phyloP scores from a whole-genome alignment of 116 monocot species.

The Cymodocea nodosa region DNA sequence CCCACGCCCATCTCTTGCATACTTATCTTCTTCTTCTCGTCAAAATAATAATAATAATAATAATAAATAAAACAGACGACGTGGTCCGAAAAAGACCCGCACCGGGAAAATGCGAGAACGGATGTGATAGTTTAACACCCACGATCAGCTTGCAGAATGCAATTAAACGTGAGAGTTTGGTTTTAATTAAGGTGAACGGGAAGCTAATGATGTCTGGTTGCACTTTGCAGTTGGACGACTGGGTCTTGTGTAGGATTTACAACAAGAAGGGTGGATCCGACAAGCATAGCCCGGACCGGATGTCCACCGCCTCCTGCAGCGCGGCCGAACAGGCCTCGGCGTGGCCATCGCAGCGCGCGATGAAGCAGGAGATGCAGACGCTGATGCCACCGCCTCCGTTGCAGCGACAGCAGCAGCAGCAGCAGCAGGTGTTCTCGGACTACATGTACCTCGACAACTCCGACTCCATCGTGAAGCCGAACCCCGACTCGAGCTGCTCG shows the following conservation, averaged over 20 bases:
- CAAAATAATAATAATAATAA: no score
- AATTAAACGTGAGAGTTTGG: no score
- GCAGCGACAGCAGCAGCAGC: not conserved
- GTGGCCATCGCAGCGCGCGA: conserved; percentile 4
- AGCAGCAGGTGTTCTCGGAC: conserved; percentile 10
- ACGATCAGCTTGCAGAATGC: no score
- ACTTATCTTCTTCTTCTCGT: no score
- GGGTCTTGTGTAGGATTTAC: conserved; percentile 82
- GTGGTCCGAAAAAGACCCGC: no score
- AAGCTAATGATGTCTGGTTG: not conserved
- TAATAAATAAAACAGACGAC: no score
- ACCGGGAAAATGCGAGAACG: no score
- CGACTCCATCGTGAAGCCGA: conserved; percentile 7
- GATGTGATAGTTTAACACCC: no score
- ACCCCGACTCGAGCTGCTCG: conserved; percentile 69
- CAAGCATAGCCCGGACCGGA: conserved; percentile 16
- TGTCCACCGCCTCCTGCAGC: not conserved
- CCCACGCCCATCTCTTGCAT: no score
- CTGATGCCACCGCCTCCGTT: not conserved
- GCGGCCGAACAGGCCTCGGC: not conserved
- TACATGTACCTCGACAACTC: conserved; percentile 15
- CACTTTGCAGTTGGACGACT: conserved; percentile 65
- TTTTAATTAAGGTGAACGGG: not conserved
- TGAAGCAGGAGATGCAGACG: not conserved
- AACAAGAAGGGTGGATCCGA: conserved; percentile 47